Evolutionary conservation across 148 eudicot species (phyloP).

Genomic region (Dianthus caryophyllus): DNA sequence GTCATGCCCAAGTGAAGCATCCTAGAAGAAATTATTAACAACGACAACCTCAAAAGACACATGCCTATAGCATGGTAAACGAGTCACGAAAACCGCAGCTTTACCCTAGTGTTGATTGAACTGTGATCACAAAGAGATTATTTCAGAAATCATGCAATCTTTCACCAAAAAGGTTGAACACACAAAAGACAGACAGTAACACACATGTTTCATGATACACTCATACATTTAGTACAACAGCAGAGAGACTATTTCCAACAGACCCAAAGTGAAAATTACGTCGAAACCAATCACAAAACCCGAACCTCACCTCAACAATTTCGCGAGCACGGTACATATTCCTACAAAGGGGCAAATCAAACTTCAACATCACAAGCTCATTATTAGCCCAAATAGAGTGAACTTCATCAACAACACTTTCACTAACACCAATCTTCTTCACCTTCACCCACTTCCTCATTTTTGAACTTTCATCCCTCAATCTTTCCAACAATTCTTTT

Average conservation of each 20-base stretch:
- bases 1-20: not conserved
- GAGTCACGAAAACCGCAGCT: too few species aligned
- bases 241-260: not conserved
- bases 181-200: not conserved
- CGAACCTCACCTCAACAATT: slow-evolving; percentile 96
- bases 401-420: slow-evolving; percentile 67
- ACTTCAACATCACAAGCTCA: slow-evolving; percentile 40
- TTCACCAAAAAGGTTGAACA: too few species aligned
- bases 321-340: slow-evolving; percentile 93
- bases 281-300: not conserved
- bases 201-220: not conserved
- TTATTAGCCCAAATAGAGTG: slow-evolving; percentile 53
- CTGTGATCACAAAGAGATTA: not conserved
- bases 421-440: slow-evolving; percentile 74
- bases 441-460: slow-evolving; percentile 87
- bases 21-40: not conserved
- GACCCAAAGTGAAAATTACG: not conserved
- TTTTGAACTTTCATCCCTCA: slow-evolving; percentile 58
- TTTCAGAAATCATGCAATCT: too few species aligned
- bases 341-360: slow-evolving; percentile 70
- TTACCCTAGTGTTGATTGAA: not conserved
- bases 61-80: too few species aligned
- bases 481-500: slow-evolving; percentile 55
- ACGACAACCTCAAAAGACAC: too few species aligned
- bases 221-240: not conserved